These are phyloP conservation scores for Skeletonema tropicum DNA, from an alignment of 108 stramenopile genomes.

Conservation along the genomic window DNA sequence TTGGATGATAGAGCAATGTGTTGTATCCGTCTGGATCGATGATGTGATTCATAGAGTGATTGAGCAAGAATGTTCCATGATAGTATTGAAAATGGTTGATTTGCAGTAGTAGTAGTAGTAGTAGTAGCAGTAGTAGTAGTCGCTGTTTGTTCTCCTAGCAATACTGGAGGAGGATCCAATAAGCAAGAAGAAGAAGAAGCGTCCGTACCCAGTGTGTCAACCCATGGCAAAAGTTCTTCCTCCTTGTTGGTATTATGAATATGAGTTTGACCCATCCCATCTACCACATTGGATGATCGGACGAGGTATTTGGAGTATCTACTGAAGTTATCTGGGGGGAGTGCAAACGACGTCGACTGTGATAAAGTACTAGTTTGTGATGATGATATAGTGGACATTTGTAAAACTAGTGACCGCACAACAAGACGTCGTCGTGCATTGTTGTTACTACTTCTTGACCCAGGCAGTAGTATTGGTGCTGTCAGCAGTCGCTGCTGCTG, in stretches of 20 bases:
- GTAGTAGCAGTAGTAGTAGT: too few species aligned
- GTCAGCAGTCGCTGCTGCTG: too few species aligned
- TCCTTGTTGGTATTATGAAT: not conserved
- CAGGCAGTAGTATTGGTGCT: too few species aligned
- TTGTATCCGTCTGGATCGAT: constrained; percentile 7
- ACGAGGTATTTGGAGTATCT: constrained; percentile 38
- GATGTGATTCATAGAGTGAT: constrained; percentile 44
- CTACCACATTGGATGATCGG: constrained; percentile 28
- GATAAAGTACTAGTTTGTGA: not conserved
- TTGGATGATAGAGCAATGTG: constrained; percentile 2
- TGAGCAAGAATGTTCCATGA: constrained; percentile 60
- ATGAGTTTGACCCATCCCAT: constrained; percentile 26
- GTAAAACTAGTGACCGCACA: not conserved
- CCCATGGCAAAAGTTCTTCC: constrained; percentile 21
- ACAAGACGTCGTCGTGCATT: too few species aligned
- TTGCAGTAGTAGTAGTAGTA: too few species aligned
- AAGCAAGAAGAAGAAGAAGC: too few species aligned
- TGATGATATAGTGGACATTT: not conserved
- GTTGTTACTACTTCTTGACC: too few species aligned
- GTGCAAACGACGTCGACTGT: not conserved
- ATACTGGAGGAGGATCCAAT: too few species aligned
- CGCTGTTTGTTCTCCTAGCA: too few species aligned
- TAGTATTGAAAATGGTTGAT: constrained; percentile 45
- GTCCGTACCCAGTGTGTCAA: constrained; percentile 31
- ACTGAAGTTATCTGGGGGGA: constrained; percentile 24